Percentiles rank a stretch among this genome's conserved stretches.
Evolutionary conservation across 129 eudicot species (phyloP).

Genomic region (Centaurea solstitialis): DNA sequence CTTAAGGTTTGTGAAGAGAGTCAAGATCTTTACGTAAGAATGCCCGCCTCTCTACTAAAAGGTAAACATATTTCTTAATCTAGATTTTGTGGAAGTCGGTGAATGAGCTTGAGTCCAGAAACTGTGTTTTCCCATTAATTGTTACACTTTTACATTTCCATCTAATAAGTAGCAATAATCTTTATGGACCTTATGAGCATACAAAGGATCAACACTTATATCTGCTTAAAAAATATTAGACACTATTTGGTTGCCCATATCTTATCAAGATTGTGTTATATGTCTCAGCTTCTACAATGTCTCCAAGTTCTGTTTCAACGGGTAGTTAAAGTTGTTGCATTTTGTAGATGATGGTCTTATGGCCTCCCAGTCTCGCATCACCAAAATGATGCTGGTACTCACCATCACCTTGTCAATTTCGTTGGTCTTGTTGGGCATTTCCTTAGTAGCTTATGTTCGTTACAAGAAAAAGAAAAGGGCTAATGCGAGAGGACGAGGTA

Average conservation of each 20-base stretch:
- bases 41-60: conserved; percentile 14
- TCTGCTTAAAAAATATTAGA: too few species aligned
- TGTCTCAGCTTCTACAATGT: neutral
- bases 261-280: neutral
- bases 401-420: neutral
- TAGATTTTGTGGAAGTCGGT: neutral
- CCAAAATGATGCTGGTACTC: neutral
- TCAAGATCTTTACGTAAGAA: conserved; percentile 21
- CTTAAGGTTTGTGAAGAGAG: conserved; percentile 13
- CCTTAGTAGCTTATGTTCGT: neutral
- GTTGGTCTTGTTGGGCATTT: neutral
- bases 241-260: neutral
- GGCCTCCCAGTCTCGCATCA: neutral
- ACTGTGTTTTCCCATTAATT: neutral
- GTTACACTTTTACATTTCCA: neutral
- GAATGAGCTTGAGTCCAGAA: neutral
- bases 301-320: neutral
- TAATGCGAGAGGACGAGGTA: conserved; percentile 5
- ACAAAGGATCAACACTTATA: neutral
- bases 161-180: neutral
- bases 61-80: neutral
- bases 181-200: neutral
- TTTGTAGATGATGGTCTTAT: neutral
- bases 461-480: conserved; percentile 4
- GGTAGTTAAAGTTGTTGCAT: neutral